Evolutionary conservation across 2,329 filamentous ascomycete genomes (phyloP).

Genomic region (Colletotrichum magnum): DNA sequence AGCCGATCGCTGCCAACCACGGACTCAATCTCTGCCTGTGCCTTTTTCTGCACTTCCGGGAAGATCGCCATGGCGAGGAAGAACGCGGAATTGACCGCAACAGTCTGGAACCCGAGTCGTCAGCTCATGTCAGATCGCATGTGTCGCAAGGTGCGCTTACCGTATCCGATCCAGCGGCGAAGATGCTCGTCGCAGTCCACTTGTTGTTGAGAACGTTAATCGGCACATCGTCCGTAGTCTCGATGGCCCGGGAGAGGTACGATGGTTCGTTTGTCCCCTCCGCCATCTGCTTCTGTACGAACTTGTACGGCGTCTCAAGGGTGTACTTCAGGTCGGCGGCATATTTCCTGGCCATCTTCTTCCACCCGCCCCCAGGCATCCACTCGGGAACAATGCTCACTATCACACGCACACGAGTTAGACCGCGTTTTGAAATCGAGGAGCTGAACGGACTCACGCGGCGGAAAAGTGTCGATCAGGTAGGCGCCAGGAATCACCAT

Average conservation of each 20-base stretch:
- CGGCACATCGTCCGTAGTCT: neutral
- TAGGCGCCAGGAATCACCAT: no score
- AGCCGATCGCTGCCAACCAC: conserved; percentile 63
- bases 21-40: conserved; percentile 66
- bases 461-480: no score
- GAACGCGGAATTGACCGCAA: conserved; percentile 55
- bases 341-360: no score
- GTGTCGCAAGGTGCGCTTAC: no score
- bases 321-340: no score
- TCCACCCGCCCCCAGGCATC: no score
- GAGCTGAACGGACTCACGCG: no score
- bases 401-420: no score
- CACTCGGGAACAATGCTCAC: no score
- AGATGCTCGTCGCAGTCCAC: conserved; percentile 32
- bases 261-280: conserved; percentile 8
- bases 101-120: neutral
- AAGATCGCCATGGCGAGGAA: conserved; percentile 62
- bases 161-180: conserved; percentile 38
- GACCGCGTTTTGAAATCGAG: no score
- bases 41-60: conserved; percentile 60
- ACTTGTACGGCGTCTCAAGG: neutral
- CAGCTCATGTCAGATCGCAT: no score
- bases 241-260: conserved; percentile 16
- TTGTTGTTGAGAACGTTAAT: conserved; percentile 22
- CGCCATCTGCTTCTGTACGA: conserved; percentile 44